Base-by-base conservation (phyloP, 2,329 filamentous ascomycete genomes). In the Lomentospora prolificans region DNA sequence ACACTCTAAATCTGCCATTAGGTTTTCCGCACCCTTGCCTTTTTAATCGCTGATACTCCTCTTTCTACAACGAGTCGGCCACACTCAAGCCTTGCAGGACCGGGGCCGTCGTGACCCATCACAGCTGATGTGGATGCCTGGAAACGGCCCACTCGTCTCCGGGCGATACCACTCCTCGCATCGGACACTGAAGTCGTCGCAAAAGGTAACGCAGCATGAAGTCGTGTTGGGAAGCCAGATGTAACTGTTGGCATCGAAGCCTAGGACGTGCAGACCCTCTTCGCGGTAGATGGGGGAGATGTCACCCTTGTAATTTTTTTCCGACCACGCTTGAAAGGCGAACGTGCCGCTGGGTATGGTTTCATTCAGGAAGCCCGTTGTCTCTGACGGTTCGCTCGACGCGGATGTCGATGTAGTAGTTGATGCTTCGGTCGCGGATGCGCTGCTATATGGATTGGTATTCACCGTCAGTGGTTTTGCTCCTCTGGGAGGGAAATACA, bases 281-380 rank as follows among this genome's bases (percentile, higher is more conserved):
- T 63, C 55, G 6, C 25, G 33, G 28, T 62, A 54, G 27, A 69
- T 48, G 1, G 54, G 14, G 3, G 68, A 65, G 25, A 44, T 51
- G 0, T 60, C 55, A 10, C 66, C 66, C 2, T 19, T 27, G 57
- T 62, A 68, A 39, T 65, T 59, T 2, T 44, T 3, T 7, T 59
- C 57, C 1, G 63, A 60, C 46, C 64, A 70, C 3, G 57, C 67
- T 51, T 70, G 69, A 61, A 70, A 70, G 4, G 61, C 63, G 19
- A 66, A 64, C 1, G 57, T 55, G 2, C 50, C 50, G 12, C 25
- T 28, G 0, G 61, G 60, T 4, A 31, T 55, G 4, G 61, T 64
- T 46, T 59, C 57, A 57, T 64, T 63, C 39, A 65, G 58, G 55
- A 65, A 62, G 0, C 55, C 58, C 22, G 41, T n/a, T 22, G 55